Conservation (phyloP, 2,329 filamentous ascomycete species). For the Rutstroemia sp. region DNA sequence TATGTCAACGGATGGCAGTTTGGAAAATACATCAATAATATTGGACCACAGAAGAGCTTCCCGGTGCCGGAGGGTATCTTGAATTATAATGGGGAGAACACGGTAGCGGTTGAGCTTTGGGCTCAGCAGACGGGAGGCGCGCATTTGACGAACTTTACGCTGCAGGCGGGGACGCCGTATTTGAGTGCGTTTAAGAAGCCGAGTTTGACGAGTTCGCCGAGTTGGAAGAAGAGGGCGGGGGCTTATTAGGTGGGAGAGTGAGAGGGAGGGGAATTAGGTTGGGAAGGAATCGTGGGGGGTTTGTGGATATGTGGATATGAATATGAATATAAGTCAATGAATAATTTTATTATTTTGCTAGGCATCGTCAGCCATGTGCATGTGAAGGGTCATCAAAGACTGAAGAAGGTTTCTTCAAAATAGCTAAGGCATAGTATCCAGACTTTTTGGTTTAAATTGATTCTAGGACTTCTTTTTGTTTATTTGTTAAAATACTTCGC, state of each 20-base stretch:
- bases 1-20: slow-evolving; percentile 75
- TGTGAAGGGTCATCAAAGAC: too few relatives aligned
- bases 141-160: slow-evolving; percentile 22
- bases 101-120: slow-evolving; percentile 63
- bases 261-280: too few relatives aligned
- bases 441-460: too few relatives aligned
- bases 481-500: too few relatives aligned
- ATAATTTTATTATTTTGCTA: too few relatives aligned
- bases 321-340: too few relatives aligned
- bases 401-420: too few relatives aligned
- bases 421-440: too few relatives aligned
- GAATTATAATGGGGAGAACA: slow-evolving; percentile 64
- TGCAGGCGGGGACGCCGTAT: slow-evolving; percentile 20
- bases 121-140: slow-evolving; percentile 33
- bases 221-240: slow-evolving; percentile 21
- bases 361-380: too few relatives aligned
- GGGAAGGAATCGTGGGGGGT: too few relatives aligned
- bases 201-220: slow-evolving; percentile 18
- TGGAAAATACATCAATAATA: slow-evolving; percentile 57
- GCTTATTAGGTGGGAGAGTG: slow-evolving; percentile 17
- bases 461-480: too few relatives aligned
- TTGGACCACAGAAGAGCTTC: slow-evolving; percentile 65
- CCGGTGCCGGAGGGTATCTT: slow-evolving; percentile 68
- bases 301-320: too few relatives aligned
- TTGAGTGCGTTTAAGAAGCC: slow-evolving; percentile 22